A percentile compares a stretch with the other conserved stretches of the same genome.
These are phyloP conservation scores for Eragrostis nindensis DNA, from an alignment of 176 grass and related monocot species.

Conservation along the genomic window DNA sequence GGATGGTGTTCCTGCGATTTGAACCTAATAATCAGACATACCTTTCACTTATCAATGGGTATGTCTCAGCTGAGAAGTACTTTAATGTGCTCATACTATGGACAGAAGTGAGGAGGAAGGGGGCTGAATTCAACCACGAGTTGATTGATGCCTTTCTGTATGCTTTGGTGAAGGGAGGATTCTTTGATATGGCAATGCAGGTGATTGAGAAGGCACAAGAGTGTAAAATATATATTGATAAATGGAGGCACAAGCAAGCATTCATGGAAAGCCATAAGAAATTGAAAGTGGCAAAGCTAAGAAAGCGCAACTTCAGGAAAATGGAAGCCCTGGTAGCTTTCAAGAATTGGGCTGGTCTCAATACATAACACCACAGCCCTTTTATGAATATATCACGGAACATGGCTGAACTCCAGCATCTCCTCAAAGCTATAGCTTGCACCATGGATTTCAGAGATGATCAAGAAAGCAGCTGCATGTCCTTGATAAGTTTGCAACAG, in stretches of 20 bases:
- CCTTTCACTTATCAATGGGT: slow-evolving; percentile 92
- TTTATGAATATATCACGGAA: slow-evolving; percentile 20
- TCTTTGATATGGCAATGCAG: slow-evolving; percentile 97
- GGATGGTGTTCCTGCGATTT: slow-evolving; percentile 90
- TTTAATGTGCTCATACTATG: slow-evolving; percentile 91
- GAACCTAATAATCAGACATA: slow-evolving; percentile 95
- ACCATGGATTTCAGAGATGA: slow-evolving; percentile 22
- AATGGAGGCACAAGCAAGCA: slow-evolving; percentile 97
- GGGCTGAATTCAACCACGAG: slow-evolving; percentile 72
- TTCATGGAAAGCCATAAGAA: slow-evolving; percentile 99
- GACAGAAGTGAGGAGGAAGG: slow-evolving; percentile 89
- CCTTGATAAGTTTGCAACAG: slow-evolving; percentile 10
- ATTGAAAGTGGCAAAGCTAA: slow-evolving; percentile 81
- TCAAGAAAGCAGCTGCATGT: slow-evolving; percentile 25
- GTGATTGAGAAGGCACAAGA: slow-evolving; percentile 92
- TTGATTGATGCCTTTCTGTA: slow-evolving; percentile 88
- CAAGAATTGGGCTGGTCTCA: slow-evolving; percentile 97
- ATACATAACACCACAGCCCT: slow-evolving; percentile 43
- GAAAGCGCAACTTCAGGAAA: slow-evolving; percentile 87
- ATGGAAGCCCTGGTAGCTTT: slow-evolving; percentile 94
- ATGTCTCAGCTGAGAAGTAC: slow-evolving; percentile 82
- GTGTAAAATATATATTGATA: slow-evolving; percentile 96
- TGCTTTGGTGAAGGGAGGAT: slow-evolving; percentile 94
- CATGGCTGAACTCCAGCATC: slow-evolving; percentile 26
- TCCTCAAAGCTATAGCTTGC: slow-evolving; percentile 30